Evolutionary conservation across 345 rosid genomes (phyloP).

Genomic region (Arabis hirsuta): DNA sequence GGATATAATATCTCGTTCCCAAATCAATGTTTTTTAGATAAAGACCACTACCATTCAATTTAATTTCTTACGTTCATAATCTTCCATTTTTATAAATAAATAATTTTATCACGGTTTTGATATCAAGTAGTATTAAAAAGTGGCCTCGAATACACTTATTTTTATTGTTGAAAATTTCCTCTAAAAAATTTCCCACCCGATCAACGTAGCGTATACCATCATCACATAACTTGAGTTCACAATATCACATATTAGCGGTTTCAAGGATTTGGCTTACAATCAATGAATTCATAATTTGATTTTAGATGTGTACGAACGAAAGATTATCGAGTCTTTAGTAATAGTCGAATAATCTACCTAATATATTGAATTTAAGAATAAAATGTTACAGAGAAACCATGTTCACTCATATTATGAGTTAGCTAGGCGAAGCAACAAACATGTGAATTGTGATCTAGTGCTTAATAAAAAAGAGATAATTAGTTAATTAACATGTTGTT

Average conservation of each 20-base stretch:
- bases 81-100: neutral
- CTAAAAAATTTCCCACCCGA: no score
- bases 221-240: no score
- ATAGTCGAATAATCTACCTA: neutral
- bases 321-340: neutral
- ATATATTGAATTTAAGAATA: neutral
- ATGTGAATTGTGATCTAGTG: neutral
- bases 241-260: neutral
- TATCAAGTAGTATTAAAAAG: neutral
- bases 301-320: neutral
- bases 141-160: neutral
- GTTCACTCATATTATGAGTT: neutral
- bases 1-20: neutral
- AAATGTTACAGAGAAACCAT: neutral
- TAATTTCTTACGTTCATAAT: neutral
- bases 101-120: neutral
- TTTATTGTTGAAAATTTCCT: neutral
- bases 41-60: neutral
- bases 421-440: neutral
- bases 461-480: neutral
- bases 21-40: neutral
- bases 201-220: no score
- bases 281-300: neutral
- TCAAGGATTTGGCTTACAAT: neutral
- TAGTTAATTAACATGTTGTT: conserved; percentile 3